Conservation (phyloP, 306 rosid genomes). For the Abrus precatorius region DNA sequence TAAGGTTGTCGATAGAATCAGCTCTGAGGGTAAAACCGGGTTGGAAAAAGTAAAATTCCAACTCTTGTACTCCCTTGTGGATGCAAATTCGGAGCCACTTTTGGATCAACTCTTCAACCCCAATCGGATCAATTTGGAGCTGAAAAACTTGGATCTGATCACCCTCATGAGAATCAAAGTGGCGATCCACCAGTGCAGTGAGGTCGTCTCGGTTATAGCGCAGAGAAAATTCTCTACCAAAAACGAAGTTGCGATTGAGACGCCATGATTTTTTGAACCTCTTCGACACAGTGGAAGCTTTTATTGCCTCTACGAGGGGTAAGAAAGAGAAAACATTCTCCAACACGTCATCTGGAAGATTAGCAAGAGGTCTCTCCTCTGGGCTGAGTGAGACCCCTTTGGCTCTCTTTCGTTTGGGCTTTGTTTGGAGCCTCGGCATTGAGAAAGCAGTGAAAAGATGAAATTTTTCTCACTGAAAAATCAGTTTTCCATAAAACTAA, state of each 20-base stretch:
- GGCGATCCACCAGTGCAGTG: not conserved
- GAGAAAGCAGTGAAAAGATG: not conserved
- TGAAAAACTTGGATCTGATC: conserved; percentile 11
- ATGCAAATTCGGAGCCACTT: conserved; percentile 44
- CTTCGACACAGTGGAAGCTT: not conserved
- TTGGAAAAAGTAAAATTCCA: conserved; percentile 25
- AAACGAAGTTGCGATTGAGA: conserved; percentile 25
- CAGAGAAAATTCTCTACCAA: not conserved
- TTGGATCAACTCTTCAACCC: not conserved
- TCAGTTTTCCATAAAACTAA: no score
- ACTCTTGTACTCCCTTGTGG: conserved; percentile 37
- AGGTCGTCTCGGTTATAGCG: not conserved
- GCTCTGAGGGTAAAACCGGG: not conserved
- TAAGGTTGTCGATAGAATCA: not conserved
- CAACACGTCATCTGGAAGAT: conserved; percentile 34
- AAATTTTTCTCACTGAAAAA: not conserved
- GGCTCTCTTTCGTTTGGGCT: conserved; percentile 11
- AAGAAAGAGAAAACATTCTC: conserved; percentile 45
- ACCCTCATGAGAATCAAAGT: conserved; percentile 38
- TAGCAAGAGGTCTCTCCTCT: not conserved
- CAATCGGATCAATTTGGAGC: conserved; percentile 35
- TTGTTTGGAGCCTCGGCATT: conserved; percentile 21
- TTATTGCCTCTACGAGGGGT: conserved; percentile 38
- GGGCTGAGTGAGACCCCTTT: not conserved
- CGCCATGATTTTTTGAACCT: conserved; percentile 28